These are phyloP conservation scores for Acanthochlamys bracteata DNA, from an alignment of 106 monocot species.

Conservation along the genomic window DNA sequence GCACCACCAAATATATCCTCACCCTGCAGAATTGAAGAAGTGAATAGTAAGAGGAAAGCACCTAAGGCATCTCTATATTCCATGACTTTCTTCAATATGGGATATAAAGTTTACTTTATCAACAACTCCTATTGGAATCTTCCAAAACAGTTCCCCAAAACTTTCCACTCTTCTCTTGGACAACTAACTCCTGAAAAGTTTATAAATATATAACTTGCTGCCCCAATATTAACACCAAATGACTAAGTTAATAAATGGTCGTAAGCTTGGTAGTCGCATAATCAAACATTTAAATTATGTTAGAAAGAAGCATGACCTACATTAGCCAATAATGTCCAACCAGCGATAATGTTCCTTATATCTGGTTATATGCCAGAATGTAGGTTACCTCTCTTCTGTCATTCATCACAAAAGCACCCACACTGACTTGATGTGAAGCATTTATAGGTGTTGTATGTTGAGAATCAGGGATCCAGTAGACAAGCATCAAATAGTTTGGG, in stretches of 20 bases:
- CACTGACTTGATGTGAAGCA: slow-evolving; percentile 80
- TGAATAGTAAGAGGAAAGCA: too few species aligned
- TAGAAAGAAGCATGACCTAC: too few species aligned
- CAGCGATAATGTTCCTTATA: too few species aligned
- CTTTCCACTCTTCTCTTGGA: slow-evolving; percentile 78
- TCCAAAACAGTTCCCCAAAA: slow-evolving; percentile 60
- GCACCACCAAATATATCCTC: slow-evolving; percentile 77
- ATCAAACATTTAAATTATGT: too few species aligned
- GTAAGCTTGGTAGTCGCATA: too few species aligned
- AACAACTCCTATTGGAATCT: slow-evolving; percentile 88
- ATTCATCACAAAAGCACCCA: slow-evolving; percentile 90
- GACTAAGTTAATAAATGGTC: too few species aligned
- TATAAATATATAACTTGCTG: too few species aligned
- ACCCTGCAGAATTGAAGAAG: slow-evolving; percentile 36
- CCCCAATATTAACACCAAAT: too few species aligned
- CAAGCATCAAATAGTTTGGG: slow-evolving; percentile 83
- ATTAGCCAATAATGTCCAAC: too few species aligned
- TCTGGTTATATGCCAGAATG: too few species aligned
- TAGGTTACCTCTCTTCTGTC: slow-evolving; percentile 61
- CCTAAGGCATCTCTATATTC: too few species aligned
- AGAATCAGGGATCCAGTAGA: slow-evolving; percentile 77
- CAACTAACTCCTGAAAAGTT: slow-evolving; percentile 58
- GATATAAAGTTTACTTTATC: slow-evolving; percentile 45
- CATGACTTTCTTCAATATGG: too few species aligned
- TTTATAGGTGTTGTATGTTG: slow-evolving; percentile 75